A percentile compares a stretch with the other conserved stretches of the same genome.
Conservation (phyloP, 2,329 filamentous ascomycete genomes). For the Pseudofabraea citricarpa region DNA sequence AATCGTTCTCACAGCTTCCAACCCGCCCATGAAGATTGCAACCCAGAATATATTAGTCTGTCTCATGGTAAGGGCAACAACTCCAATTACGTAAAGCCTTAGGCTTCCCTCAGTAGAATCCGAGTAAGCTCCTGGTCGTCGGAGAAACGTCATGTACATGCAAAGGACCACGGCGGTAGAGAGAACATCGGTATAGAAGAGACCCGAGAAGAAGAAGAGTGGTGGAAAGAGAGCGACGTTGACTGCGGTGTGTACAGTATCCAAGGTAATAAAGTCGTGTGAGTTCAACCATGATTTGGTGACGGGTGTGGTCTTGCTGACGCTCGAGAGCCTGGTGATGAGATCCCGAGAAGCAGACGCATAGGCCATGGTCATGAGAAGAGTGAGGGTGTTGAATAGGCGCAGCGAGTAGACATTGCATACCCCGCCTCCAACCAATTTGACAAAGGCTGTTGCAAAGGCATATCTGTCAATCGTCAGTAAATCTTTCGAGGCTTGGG, state of each 20-base stretch:
- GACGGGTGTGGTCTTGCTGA: not conserved
- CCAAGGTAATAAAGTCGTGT: slow-evolving; percentile 2
- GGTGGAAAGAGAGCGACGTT: slow-evolving; percentile 85
- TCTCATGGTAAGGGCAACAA: slow-evolving; percentile 68
- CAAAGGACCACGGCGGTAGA: slow-evolving; percentile 73
- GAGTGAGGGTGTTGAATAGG: slow-evolving; percentile 40
- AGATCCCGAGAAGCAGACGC: slow-evolving; percentile 20
- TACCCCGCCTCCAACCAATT: slow-evolving; percentile 21
- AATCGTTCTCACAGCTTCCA: slow-evolving; percentile 49
- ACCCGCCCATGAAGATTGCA: slow-evolving; percentile 66
- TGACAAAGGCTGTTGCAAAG: slow-evolving; percentile 37
- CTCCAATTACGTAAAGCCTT: slow-evolving; percentile 47
- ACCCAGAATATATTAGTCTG: slow-evolving; percentile 99
- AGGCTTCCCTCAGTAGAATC: slow-evolving; percentile 12
- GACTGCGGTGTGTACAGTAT: slow-evolving; percentile 55
- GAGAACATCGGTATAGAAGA: slow-evolving; percentile 92
- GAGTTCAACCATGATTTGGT: slow-evolving; percentile 3
- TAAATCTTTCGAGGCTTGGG: not conserved
- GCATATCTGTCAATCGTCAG: slow-evolving; percentile 37
- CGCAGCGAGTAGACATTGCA: slow-evolving; percentile 42
- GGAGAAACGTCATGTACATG: slow-evolving; percentile 56
- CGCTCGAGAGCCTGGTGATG: slow-evolving; percentile 8
- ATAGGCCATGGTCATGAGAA: slow-evolving; percentile 35
- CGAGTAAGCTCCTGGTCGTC: slow-evolving; percentile 20
- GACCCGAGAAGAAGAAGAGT: slow-evolving; percentile 89